Evolutionary conservation across 176 grass and related monocot genomes (phyloP).

Genomic region (Hsuehochloa calcarea): DNA sequence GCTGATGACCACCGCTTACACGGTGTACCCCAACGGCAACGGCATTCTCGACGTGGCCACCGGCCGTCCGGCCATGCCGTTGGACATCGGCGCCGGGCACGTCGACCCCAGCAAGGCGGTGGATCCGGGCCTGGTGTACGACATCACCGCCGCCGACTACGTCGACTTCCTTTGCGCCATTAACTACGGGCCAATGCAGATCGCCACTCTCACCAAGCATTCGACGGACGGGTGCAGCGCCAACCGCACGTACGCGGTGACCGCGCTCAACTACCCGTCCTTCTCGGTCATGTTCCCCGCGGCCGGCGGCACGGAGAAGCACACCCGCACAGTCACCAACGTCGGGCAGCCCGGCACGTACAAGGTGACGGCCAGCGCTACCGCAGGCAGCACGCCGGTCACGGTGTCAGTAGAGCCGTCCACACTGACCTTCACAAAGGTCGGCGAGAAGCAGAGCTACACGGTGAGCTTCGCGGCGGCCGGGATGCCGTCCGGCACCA

Average conservation of each 20-base stretch:
- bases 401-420: constrained; percentile 62
- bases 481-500: constrained; percentile 49
- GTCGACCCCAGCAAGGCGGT: constrained; percentile 77
- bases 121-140: constrained; percentile 82
- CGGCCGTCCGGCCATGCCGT: constrained; percentile 52
- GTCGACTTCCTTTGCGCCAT: constrained; percentile 91
- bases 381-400: constrained; percentile 39
- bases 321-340: constrained; percentile 77
- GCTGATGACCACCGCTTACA: constrained; percentile 84
- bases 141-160: constrained; percentile 67
- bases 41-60: constrained; percentile 80
- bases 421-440: constrained; percentile 59
- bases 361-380: constrained; percentile 49
- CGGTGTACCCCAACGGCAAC: constrained; percentile 52
- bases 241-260: constrained; percentile 48
- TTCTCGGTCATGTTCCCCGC: constrained; percentile 60
- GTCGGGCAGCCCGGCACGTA: constrained; percentile 65
- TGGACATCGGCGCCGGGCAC: constrained; percentile 87
- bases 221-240: constrained; percentile 48
- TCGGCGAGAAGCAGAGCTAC: constrained; percentile 79
- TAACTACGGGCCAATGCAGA: constrained; percentile 70
- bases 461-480: constrained; percentile 65
- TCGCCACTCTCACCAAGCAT: constrained; percentile 61
- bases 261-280: constrained; percentile 87
- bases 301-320: constrained; percentile 52